Conservation (phyloP, 78 protist genomes). For the Blattamonas nauphoetae region DNA sequence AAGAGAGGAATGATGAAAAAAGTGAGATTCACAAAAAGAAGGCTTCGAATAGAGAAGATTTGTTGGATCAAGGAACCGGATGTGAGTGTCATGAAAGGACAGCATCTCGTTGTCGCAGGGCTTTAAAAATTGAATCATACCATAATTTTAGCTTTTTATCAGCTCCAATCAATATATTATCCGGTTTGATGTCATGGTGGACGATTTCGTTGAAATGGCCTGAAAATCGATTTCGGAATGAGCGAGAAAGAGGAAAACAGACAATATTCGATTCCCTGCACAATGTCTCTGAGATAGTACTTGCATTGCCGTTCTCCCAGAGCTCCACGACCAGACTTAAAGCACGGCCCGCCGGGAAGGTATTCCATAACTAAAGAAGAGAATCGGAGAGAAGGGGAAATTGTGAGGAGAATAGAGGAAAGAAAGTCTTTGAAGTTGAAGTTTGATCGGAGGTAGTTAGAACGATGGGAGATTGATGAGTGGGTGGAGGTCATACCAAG, state of each 20-base stretch:
- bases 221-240: not conserved
- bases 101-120: slow-evolving; percentile 21
- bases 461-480: no score
- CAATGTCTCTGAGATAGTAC: not conserved
- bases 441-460: not conserved
- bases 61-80: no score
- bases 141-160: slow-evolving; percentile 17
- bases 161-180: slow-evolving; percentile 31
- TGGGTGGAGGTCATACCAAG: slow-evolving; percentile 23
- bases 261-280: not conserved
- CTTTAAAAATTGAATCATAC: slow-evolving; percentile 26
- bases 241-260: not conserved
- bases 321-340: not conserved
- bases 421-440: not conserved
- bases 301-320: not conserved
- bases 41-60: no score
- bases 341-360: slow-evolving; percentile 23
- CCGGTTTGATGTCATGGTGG: slow-evolving; percentile 57
- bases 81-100: no score
- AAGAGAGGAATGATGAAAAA: not conserved
- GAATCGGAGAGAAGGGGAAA: not conserved
- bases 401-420: no score
- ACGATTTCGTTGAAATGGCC: slow-evolving; percentile 1
- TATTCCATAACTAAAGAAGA: slow-evolving; percentile 34
- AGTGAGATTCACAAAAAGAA: not conserved